phyloP scores from a whole-genome alignment of 768 basidiomycete genomes.

The Dacryopinax primogenitus region DNA sequence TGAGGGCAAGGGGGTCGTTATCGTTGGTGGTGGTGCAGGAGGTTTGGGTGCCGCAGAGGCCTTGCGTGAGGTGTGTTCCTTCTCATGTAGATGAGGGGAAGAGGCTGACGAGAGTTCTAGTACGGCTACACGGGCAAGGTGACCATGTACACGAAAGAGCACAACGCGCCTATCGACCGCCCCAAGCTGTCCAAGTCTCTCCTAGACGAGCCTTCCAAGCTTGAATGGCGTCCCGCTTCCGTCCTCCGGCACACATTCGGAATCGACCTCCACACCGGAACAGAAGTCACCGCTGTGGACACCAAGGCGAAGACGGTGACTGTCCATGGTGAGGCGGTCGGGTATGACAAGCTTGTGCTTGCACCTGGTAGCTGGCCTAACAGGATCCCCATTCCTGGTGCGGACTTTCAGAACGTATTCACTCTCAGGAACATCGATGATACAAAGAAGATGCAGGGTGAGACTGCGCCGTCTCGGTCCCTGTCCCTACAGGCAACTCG shows the following conservation, averaged over 20 bases:
- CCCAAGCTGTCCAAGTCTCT: slow-evolving; percentile 85
- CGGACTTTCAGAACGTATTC: slow-evolving; percentile 59
- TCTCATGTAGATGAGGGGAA: not conserved
- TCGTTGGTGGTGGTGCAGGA: slow-evolving; percentile 76
- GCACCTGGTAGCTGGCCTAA: slow-evolving; percentile 65
- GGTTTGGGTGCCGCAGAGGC: slow-evolving; percentile 67
- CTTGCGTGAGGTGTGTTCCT: slow-evolving; percentile 51
- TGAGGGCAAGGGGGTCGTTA: slow-evolving; percentile 53
- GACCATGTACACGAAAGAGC: slow-evolving; percentile 66
- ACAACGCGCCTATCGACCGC: slow-evolving; percentile 70
- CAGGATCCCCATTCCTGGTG: slow-evolving; percentile 62
- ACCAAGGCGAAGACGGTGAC: slow-evolving; percentile 47
- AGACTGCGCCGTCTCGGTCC: too few species aligned
- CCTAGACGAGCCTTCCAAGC: slow-evolving; percentile 60
- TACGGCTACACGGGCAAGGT: slow-evolving; percentile 67
- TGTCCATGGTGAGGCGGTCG: slow-evolving; percentile 44
- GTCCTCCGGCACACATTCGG: slow-evolving; percentile 66
- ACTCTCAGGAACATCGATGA: slow-evolving; percentile 61
- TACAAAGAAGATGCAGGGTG: slow-evolving; percentile 43
- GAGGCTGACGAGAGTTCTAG: slow-evolving; percentile 28
- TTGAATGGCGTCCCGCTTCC: slow-evolving; percentile 57
- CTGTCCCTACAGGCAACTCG: too few species aligned
- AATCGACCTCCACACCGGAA: slow-evolving; percentile 49
- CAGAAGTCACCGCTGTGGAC: slow-evolving; percentile 55
- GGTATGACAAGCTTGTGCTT: slow-evolving; percentile 67